Conservation (phyloP, 768 basidiomycete species). For the Mycena epipterygia region DNA sequence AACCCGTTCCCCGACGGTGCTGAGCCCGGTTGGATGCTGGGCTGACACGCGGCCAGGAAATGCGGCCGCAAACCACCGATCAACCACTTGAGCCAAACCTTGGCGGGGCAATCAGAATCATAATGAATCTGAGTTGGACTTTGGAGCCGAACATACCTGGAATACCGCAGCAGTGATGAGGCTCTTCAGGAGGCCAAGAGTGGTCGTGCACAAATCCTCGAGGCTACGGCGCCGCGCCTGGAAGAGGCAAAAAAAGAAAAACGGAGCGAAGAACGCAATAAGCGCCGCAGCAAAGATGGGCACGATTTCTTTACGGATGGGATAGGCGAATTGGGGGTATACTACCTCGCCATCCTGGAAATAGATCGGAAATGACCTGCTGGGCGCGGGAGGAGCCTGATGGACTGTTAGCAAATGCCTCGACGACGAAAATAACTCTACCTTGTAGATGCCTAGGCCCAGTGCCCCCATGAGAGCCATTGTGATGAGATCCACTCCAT, state of each 20-base stretch:
- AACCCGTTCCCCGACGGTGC: constrained; percentile 60
- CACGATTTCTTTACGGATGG: constrained; percentile 63
- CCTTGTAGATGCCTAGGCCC: constrained; percentile 53
- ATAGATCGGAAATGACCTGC: constrained; percentile 58
- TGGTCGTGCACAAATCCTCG: constrained; percentile 63
- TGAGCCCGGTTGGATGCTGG: constrained; percentile 49
- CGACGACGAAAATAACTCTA: constrained; percentile 24
- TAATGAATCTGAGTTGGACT: neutral
- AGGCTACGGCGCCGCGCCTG: constrained; percentile 63
- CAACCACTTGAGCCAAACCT: constrained; percentile 69
- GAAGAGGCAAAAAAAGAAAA: constrained; percentile 68
- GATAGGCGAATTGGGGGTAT: constrained; percentile 67
- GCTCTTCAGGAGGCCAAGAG: constrained; percentile 66
- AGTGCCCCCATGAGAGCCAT: constrained; percentile 71
- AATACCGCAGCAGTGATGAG: constrained; percentile 60
- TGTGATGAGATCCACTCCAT: constrained; percentile 66
- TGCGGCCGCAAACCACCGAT: constrained; percentile 66
- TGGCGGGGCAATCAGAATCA: constrained; percentile 33
- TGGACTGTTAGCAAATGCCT: neutral
- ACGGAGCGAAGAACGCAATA: constrained; percentile 67
- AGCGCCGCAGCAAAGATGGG: constrained; percentile 68
- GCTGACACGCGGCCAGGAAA: constrained; percentile 66
- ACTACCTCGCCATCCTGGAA: constrained; percentile 63
- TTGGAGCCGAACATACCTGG: constrained; percentile 38
- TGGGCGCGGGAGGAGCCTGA: constrained; percentile 54